These are phyloP conservation scores for Neurospora sp. DNA, from an alignment of 495 filamentous ascomycete species.

Conservation along the genomic window DNA sequence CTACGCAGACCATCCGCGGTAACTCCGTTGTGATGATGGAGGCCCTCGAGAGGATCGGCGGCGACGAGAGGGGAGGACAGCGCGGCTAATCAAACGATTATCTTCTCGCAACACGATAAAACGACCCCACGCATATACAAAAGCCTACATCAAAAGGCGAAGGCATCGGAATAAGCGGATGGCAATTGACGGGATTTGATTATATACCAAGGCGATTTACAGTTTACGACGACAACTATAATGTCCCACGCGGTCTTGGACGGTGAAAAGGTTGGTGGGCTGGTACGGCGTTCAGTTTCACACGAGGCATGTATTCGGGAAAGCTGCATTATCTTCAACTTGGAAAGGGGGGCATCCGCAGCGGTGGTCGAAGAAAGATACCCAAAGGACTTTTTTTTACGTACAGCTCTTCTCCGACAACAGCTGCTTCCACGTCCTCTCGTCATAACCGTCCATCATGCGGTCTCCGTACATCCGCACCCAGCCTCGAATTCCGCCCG, in stretches of 20 bases:
- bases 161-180: background rate
- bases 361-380: constrained; percentile 4
- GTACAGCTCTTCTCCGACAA: constrained; percentile 14
- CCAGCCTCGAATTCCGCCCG: constrained; percentile 42
- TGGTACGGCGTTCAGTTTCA: constrained; percentile 4
- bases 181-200: background rate
- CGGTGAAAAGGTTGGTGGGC: background rate
- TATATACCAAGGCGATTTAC: background rate
- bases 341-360: background rate
- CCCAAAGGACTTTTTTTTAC: constrained; percentile 2
- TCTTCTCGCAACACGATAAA: background rate
- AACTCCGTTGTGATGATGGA: constrained; percentile 97
- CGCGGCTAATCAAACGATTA: background rate
- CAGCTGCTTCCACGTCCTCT: constrained; percentile 34
- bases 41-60: constrained; percentile 53
- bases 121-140: background rate
- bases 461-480: constrained; percentile 33
- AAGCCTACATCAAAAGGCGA: background rate
- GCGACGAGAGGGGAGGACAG: constrained; percentile 27
- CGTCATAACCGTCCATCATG: constrained; percentile 39
- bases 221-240: background rate
- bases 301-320: background rate
- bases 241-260: background rate
- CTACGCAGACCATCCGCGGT: constrained; percentile 60
- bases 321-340: background rate